Conservation (phyloP, 2,329 filamentous ascomycete genomes). For the Hyphodiscus sp. region DNA sequence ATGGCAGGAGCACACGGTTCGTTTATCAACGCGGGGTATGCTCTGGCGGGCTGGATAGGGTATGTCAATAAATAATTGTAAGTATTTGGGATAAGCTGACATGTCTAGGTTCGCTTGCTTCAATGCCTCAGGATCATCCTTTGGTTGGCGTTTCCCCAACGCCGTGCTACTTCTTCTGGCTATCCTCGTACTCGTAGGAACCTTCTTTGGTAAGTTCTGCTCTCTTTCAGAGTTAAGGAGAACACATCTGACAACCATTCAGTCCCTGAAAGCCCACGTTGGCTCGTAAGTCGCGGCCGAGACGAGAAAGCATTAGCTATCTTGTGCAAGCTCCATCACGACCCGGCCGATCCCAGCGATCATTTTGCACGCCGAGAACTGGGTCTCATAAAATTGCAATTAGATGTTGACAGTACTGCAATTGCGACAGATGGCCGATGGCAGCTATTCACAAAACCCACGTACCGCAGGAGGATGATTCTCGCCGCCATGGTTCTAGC, state of each 20-base stretch:
- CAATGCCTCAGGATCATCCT: slow-evolving; percentile 4
- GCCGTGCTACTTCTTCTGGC: slow-evolving; percentile 1
- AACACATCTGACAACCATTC: background rate
- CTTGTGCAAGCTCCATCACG: slow-evolving; percentile 6
- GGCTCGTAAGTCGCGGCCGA: slow-evolving; percentile 2
- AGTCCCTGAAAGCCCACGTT: slow-evolving; percentile 8
- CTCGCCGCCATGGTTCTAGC: slow-evolving; percentile 7
- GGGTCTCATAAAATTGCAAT: slow-evolving; percentile 6
- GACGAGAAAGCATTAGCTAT: slow-evolving; percentile 7
- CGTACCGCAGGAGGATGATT: slow-evolving; percentile 7
- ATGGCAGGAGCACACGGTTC: slow-evolving; percentile 11
- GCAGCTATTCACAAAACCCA: slow-evolving; percentile 9
- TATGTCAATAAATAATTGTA: background rate
- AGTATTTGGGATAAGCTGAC: background rate
- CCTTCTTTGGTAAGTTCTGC: no score
- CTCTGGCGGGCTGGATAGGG: slow-evolving; percentile 11
- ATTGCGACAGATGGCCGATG: slow-evolving; percentile 5
- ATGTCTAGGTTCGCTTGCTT: slow-evolving; percentile 4
- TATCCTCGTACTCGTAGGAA: background rate
- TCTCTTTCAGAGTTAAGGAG: no score
- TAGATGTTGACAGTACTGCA: slow-evolving; percentile 1
- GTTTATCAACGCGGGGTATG: slow-evolving; percentile 10
- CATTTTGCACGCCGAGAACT: slow-evolving; percentile 10
- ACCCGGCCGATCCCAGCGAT: background rate
- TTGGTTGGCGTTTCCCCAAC: slow-evolving; percentile 10